phyloP scores from a whole-genome alignment of 2,329 filamentous ascomycete genomes.

The Chaetomiaceae sp. region DNA sequence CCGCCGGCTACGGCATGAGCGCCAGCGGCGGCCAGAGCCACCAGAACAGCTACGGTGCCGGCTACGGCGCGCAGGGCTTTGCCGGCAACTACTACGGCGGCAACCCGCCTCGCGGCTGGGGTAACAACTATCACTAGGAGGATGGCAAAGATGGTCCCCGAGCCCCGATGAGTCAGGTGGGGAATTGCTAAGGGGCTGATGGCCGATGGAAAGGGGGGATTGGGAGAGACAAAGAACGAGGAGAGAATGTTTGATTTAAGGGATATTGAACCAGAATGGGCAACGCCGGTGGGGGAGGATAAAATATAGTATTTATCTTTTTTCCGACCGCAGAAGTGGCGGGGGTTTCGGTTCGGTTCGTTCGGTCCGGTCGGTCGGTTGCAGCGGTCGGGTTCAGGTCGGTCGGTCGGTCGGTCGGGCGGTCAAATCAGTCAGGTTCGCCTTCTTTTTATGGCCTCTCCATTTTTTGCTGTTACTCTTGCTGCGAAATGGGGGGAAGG shows the following conservation, averaged over 20 bases:
- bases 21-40: slow-evolving; percentile 47
- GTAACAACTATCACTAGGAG: slow-evolving; percentile 48
- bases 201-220: neutral
- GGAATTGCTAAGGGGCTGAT: neutral
- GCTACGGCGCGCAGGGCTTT: slow-evolving; percentile 46
- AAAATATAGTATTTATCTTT: too few species aligned
- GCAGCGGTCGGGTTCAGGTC: too few species aligned
- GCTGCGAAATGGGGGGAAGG: too few species aligned
- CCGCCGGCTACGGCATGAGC: slow-evolving; percentile 50
- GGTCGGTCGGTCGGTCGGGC: too few species aligned
- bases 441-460: too few species aligned
- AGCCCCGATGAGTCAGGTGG: neutral
- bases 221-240: neutral
- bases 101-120: slow-evolving; percentile 51
- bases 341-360: too few species aligned
- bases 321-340: too few species aligned
- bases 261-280: neutral
- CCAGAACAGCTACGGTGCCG: slow-evolving; percentile 48
- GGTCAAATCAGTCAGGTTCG: too few species aligned
- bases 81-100: slow-evolving; percentile 46
- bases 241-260: too few species aligned
- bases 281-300: neutral
- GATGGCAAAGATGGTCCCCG: neutral
- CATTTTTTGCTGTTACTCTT: too few species aligned
- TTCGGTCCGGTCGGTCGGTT: too few species aligned